Evolutionary conservation across 2,329 filamentous ascomycete species (phyloP).

Genomic region (Penicillium sp.): DNA sequence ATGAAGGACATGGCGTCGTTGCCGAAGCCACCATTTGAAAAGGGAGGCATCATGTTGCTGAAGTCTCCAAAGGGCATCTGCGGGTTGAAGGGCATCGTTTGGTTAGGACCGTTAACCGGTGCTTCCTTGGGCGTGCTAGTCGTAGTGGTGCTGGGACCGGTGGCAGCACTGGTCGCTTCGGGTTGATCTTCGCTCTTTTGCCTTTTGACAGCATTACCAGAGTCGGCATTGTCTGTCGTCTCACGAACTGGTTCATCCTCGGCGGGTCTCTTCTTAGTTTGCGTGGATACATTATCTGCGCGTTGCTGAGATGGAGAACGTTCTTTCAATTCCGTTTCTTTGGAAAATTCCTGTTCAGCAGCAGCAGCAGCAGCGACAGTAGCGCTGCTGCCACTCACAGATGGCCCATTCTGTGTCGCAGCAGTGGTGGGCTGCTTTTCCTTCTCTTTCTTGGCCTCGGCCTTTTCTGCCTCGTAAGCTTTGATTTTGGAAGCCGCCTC

Average conservation of each 20-base stretch:
- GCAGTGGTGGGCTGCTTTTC: slow-evolving; percentile 37
- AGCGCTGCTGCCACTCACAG: slow-evolving; percentile 18
- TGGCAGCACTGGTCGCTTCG: slow-evolving; percentile 16
- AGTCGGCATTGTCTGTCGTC: slow-evolving; percentile 52
- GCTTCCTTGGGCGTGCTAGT: slow-evolving; percentile 22
- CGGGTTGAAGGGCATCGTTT: slow-evolving; percentile 36
- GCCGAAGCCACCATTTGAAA: slow-evolving; percentile 40
- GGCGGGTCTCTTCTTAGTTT: slow-evolving; percentile 78
- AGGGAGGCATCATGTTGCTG: slow-evolving; percentile 40
- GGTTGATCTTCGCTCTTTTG: slow-evolving; percentile 44
- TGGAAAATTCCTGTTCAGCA: slow-evolving; percentile 17
- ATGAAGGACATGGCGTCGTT: slow-evolving; percentile 40
- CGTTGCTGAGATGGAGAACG: slow-evolving; percentile 38
- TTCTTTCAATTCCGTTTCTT: slow-evolving; percentile 22
- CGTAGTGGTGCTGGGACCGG: not conserved
- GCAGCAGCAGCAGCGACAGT: not conserved
- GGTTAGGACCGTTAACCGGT: slow-evolving; percentile 17
- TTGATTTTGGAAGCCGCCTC: slow-evolving; percentile 78
- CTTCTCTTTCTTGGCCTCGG: slow-evolving; percentile 49
- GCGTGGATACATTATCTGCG: slow-evolving; percentile 38
- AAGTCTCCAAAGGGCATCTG: slow-evolving; percentile 42
- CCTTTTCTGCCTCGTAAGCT: slow-evolving; percentile 65
- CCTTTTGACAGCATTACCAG: slow-evolving; percentile 45
- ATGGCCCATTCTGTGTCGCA: slow-evolving; percentile 30
- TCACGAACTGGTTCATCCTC: slow-evolving; percentile 65